phyloP scores from a whole-genome alignment of 352 stramenopile species.

The Phytophthora pluvialis region DNA sequence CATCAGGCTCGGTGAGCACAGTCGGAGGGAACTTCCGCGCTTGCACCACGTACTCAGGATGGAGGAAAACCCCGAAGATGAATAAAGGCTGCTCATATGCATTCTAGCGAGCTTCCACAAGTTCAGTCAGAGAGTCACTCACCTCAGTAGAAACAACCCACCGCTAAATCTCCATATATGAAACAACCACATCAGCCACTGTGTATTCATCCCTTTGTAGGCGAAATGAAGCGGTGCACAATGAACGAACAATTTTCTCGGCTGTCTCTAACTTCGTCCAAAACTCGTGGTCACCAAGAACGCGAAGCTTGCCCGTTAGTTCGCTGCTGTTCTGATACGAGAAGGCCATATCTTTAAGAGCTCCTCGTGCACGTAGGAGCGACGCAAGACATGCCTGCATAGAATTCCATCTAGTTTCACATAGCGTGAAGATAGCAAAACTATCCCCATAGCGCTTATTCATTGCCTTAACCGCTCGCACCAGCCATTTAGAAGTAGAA shows the following conservation, averaged over 20 bases:
- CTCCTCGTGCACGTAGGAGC: slow-evolving; percentile 8
- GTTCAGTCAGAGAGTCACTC: not conserved
- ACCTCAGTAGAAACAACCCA: not conserved
- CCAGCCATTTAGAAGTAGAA: too few species aligned
- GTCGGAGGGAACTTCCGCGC: not conserved
- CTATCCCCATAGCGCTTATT: slow-evolving; percentile 3
- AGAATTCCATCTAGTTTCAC: slow-evolving; percentile 16
- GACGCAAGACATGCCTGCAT: slow-evolving; percentile 19
- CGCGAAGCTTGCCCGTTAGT: not conserved
- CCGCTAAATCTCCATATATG: not conserved
- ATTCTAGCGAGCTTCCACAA: not conserved
- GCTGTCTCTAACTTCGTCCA: too few species aligned
- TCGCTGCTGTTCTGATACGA: slow-evolving; percentile 13
- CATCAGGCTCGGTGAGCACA: not conserved
- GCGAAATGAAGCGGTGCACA: not conserved
- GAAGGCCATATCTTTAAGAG: slow-evolving; percentile 13
- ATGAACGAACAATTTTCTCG: slow-evolving; percentile 1
- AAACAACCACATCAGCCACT: not conserved
- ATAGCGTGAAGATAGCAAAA: slow-evolving; percentile 18
- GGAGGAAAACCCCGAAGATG: not conserved
- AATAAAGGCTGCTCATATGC: not conserved
- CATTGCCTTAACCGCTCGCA: too few species aligned
- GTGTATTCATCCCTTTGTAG: not conserved
- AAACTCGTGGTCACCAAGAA: not conserved
- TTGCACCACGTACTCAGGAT: not conserved